phyloP scores from a whole-genome alignment of 2,329 filamentous ascomycete species.

The Teratosphaeria epicoccoides region DNA sequence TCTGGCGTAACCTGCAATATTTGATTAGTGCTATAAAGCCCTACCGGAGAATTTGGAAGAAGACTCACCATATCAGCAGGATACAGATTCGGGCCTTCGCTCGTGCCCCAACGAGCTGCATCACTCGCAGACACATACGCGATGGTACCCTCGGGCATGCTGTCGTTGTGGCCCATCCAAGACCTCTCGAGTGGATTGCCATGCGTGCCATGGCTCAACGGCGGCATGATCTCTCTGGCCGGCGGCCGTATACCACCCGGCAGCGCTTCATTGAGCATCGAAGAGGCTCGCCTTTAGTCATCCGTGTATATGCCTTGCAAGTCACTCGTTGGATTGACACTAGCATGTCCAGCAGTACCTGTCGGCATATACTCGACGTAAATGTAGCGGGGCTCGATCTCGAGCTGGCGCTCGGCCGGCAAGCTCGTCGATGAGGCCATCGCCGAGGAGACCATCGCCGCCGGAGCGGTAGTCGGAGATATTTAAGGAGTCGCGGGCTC shows the following conservation, averaged over 20 bases:
- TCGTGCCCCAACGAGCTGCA: neutral
- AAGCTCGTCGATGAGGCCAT: neutral
- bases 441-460: neutral
- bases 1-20: neutral
- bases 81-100: conserved; percentile 2
- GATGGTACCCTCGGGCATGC: conserved; percentile 3
- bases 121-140: conserved; percentile 1
- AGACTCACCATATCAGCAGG: conserved; percentile 1
- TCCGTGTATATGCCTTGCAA: too few species aligned
- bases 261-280: neutral
- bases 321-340: too few species aligned
- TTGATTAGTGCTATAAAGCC: too few species aligned
- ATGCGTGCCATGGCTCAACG: neutral
- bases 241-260: neutral
- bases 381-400: neutral
- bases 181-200: too few species aligned
- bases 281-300: neutral
- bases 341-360: too few species aligned
- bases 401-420: neutral
- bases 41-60: neutral
- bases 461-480: neutral
- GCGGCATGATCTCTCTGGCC: neutral
- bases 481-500: neutral
- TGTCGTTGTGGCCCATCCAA: conserved; percentile 9
- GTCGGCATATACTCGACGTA: too few species aligned